A percentile compares a stretch with the other conserved stretches of the same genome.
These are phyloP conservation scores for Candida sp. DNA, from an alignment of 1,139 yeast species.

Conservation along the genomic window DNA sequence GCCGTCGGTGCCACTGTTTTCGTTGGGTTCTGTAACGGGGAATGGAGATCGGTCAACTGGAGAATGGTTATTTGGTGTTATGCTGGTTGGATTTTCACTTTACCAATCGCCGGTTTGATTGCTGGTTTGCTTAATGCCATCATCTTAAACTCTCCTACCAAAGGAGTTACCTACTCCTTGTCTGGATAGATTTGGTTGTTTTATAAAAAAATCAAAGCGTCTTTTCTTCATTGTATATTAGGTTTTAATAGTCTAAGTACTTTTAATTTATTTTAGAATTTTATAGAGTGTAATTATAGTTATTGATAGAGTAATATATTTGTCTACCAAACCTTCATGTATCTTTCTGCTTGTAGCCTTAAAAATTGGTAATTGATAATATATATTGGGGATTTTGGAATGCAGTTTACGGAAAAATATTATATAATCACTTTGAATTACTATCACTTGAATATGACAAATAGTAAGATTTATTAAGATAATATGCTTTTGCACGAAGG, in stretches of 20 bases:
- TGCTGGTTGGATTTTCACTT: slow-evolving; percentile 69
- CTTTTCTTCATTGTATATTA: background rate
- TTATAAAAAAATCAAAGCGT: background rate
- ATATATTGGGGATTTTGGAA: too few relatives aligned
- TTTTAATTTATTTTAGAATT: background rate
- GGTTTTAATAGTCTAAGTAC: background rate
- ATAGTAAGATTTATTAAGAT: too few relatives aligned
- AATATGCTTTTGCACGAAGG: too few relatives aligned
- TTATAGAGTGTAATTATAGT: background rate
- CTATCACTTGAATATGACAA: too few relatives aligned
- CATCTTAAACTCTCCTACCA: slow-evolving; percentile 62
- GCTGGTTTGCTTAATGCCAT: slow-evolving; percentile 69
- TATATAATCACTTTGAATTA: too few relatives aligned
- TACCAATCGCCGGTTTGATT: slow-evolving; percentile 71
- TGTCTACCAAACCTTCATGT: too few relatives aligned
- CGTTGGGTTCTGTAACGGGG: slow-evolving; percentile 71
- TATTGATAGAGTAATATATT: background rate
- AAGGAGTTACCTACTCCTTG: slow-evolving; percentile 33
- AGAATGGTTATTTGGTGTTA: slow-evolving; percentile 73
- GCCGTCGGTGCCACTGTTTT: slow-evolving; percentile 81
- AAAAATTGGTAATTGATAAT: too few relatives aligned
- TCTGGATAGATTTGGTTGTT: background rate
- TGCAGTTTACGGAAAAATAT: too few relatives aligned
- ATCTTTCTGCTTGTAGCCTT: background rate
- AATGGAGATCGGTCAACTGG: slow-evolving; percentile 69